These are phyloP conservation scores for Barnettozyma californica DNA, from an alignment of 805 yeast species.

Conservation along the genomic window DNA sequence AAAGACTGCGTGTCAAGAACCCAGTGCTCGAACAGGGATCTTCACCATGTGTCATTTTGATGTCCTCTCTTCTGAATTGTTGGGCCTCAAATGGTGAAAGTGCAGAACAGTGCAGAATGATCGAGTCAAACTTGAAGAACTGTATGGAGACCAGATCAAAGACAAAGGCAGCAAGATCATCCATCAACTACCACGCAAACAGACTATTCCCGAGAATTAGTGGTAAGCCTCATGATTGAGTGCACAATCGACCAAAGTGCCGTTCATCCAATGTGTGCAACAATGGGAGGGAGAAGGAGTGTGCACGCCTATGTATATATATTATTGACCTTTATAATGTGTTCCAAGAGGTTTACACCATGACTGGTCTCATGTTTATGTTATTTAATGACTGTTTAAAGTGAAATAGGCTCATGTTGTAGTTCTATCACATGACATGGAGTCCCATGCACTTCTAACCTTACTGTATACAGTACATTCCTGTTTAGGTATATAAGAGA, in stretches of 20 bases:
- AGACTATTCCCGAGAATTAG: slow-evolving; percentile 44
- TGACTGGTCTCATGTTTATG: slow-evolving; percentile 1
- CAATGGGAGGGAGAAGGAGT: background rate
- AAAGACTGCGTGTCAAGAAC: slow-evolving; percentile 64
- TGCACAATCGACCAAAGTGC: background rate
- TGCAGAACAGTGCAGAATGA: slow-evolving; percentile 52
- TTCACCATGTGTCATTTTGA: slow-evolving; percentile 70
- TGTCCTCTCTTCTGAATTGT: slow-evolving; percentile 84
- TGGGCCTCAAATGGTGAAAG: slow-evolving; percentile 97
- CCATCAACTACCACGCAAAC: slow-evolving; percentile 49
- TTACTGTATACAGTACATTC: background rate
- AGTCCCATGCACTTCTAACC: background rate
- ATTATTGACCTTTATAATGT: background rate
- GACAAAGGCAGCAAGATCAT: slow-evolving; percentile 29
- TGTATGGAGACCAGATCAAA: slow-evolving; percentile 52
- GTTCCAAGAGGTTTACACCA: background rate
- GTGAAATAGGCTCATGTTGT: background rate
- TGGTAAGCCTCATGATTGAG: slow-evolving; percentile 41
- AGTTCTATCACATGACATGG: background rate
- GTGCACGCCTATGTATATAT: background rate
- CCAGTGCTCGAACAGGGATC: slow-evolving; percentile 53
- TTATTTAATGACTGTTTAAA: slow-evolving; percentile 5
- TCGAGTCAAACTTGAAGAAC: slow-evolving; percentile 64
- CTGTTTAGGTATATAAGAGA: background rate
- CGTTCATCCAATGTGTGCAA: background rate